Base-by-base conservation (phyloP, 225 moss, liverwort and hornwort species). In the Polytrichum commune region DNA sequence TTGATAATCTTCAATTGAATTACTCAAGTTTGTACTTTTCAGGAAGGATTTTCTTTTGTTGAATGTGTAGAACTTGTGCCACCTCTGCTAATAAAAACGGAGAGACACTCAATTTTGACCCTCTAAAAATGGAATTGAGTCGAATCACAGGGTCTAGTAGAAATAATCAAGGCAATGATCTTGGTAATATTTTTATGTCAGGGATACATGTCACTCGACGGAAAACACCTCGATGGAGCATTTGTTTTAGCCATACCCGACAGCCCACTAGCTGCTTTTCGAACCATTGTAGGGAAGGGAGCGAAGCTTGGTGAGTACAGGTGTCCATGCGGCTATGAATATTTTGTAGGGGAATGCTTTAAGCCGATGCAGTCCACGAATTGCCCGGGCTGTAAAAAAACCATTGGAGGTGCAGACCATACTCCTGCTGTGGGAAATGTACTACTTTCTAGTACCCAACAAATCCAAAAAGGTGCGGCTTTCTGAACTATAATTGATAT, bases 261-360 rank as follows among this genome's bases (percentile, higher is more conserved):
- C 69, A 85, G 82, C 82, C 66, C 85, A 19, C 75, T 85, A 13
- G 80, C 82, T 74, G 80, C 82, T 61, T 88, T 85, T 55, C 62
- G 81, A 73, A 55, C 28, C 13, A 78, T 82, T 27, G 25, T 88
- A 32, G 78, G 56, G 2, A 69, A 76, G 7, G 82, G 85, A 55
- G 53, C 28, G 54, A 69, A 71, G 70, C 58, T 24, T 58, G 79
- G 80, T 69, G 88, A 88, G 55, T 88, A 85, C 27, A 77, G 75
- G 23, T 88, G 88, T 29, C 73, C 77, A 6, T 88, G 88, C 67
- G 88, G 88, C 25, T 69, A 78, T 16, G 76, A 74, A 64, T 88
- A 88, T 65, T 82, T 85, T 62, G 84, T 88, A 57, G 88, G 88
- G 3, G 88, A 88, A 68, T 88, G 88, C 71, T 38, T 26, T 55